Conservation (phyloP, 139 green algal genomes). For the Coccomyxa sp. region DNA sequence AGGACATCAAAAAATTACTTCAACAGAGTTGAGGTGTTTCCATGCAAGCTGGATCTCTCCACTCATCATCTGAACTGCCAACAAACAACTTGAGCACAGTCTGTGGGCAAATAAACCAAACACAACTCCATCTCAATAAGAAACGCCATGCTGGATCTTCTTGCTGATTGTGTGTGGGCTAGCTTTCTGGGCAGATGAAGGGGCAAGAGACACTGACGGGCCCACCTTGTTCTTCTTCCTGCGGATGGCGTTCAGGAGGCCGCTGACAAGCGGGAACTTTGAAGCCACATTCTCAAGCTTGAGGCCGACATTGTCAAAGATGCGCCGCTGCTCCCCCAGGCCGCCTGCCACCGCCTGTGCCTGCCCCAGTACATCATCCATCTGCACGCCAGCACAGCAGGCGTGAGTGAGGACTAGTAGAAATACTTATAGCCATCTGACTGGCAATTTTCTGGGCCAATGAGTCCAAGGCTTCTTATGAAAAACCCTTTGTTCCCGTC, state of each 20-base stretch:
- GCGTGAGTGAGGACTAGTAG: background rate
- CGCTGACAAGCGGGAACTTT: conserved; percentile 82
- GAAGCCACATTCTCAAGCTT: conserved; percentile 59
- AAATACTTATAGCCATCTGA: too few species aligned
- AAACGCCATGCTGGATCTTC: background rate
- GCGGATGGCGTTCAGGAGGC: conserved; percentile 77
- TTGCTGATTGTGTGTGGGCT: background rate
- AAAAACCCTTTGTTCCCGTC: background rate
- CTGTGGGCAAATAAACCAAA: background rate
- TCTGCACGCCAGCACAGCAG: conserved; percentile 22
- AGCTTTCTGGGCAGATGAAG: background rate
- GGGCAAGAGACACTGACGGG: background rate
- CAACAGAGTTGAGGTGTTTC: background rate
- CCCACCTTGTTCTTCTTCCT: conserved; percentile 67
- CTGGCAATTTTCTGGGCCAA: too few species aligned
- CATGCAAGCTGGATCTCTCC: background rate
- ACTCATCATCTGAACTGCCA: background rate
- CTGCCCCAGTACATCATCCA: conserved; percentile 82
- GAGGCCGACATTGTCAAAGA: conserved; percentile 50
- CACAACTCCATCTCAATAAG: too few species aligned
- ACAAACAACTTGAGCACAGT: too few species aligned
- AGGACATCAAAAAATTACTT: background rate
- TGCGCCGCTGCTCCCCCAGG: conserved; percentile 55
- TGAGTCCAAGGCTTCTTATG: background rate
- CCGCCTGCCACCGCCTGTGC: conserved; percentile 54